A percentile compares a stretch with the other conserved stretches of the same genome.
Conservation (phyloP, 306 rosid species). For the Hylodesmum podocarpum region DNA sequence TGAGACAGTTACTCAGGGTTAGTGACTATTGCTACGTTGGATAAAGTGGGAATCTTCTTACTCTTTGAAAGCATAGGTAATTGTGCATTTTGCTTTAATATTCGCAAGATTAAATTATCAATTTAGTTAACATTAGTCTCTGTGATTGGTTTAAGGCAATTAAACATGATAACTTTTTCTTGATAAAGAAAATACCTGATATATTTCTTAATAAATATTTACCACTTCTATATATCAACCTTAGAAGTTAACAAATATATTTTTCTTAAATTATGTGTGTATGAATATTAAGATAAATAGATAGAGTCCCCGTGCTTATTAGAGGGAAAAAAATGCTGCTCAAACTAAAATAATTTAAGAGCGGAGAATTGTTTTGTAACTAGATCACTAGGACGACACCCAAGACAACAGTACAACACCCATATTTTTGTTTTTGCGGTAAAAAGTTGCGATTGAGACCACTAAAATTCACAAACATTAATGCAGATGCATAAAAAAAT, state of each 20-base stretch:
- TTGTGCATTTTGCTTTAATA: neutral
- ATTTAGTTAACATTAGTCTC: neutral
- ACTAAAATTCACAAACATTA: neutral
- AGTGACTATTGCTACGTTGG: neutral
- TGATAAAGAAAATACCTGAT: neutral
- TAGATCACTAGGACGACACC: no score
- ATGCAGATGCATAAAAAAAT: neutral
- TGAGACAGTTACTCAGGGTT: neutral
- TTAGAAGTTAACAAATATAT: neutral
- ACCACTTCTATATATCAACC: neutral
- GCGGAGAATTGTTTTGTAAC: no score
- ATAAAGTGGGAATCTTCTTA: neutral
- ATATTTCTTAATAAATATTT: neutral
- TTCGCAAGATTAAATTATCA: neutral
- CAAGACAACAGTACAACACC: no score
- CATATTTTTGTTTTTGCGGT: neutral
- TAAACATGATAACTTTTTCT: neutral
- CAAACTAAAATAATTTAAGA: neutral
- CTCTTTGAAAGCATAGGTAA: neutral
- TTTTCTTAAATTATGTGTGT: neutral
- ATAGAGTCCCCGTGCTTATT: neutral
- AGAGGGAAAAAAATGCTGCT: neutral
- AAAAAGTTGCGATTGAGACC: neutral
- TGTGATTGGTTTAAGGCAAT: neutral
- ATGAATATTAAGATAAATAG: neutral